Base-by-base conservation (phyloP, 495 filamentous ascomycete genomes). In the Penicillium ucsense region DNA sequence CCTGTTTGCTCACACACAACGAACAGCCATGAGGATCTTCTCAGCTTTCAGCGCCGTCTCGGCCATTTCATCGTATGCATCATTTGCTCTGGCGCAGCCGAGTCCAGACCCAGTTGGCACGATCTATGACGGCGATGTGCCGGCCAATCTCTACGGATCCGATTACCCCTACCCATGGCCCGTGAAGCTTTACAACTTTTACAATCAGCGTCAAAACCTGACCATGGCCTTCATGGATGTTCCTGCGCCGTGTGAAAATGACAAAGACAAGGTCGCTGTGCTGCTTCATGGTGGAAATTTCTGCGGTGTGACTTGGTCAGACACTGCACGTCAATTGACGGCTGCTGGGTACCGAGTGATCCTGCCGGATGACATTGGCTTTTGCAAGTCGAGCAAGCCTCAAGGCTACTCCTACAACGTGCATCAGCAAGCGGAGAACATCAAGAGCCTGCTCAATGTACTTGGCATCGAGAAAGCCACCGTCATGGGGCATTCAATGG, bases 381-480 rank as follows among this genome's bases (percentile, higher is more conserved):
- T 54, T 11, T 54, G 51, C 51, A 54, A 54, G 11, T 54, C 51
- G 28, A 54, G 51, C 43, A 54, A 54, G 11, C 51, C 51, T n/a
- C 51, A 50, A 37, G 51, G 51, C 11, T 54, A 54, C 31, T 40
- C 51, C 27, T 54, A 54, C 38, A 54, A 54, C 27, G 39, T 50
- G 1, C 38, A 54, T 3, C 51, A 54, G 35, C 51, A 54, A 27
- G 51, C 51, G 1, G 27, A 34, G 43, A 54, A 54, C 30, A 50
- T 54, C 35, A 45, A 54, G 33, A 50, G 51, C 8, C 47, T 54
- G 4, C 51, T 54, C 20, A 50, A 42, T 9, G 47, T 35, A 12
- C 47, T 54, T 3, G 47, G 38, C 5, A 50, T 54, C 10, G 43
- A 54, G 2, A n/a, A 44, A 43, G 51, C 29, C 27, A 54, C 47